phyloP scores from a whole-genome alignment of 2,329 filamentous ascomycete genomes.

The Monilinia aucupariae region DNA sequence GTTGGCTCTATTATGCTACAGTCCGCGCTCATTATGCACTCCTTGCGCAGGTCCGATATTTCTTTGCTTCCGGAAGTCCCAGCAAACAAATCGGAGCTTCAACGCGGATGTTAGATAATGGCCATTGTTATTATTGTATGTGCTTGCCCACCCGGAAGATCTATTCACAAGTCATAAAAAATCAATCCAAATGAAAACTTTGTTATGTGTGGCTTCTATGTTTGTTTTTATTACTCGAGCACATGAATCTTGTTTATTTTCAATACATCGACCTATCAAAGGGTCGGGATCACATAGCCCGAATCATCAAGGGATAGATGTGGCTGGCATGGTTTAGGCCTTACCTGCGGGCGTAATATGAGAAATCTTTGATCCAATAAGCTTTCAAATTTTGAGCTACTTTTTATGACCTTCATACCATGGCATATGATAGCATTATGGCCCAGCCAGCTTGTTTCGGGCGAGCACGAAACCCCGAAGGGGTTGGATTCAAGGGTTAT shows the following conservation, averaged over 20 bases:
- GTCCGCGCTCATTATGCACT: neutral
- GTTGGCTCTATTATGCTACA: neutral
- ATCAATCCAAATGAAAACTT: neutral
- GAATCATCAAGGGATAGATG: slow-evolving; percentile 3
- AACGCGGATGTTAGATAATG: neutral
- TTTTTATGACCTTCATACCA: neutral
- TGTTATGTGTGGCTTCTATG: neutral
- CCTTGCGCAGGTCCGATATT: slow-evolving; percentile 3
- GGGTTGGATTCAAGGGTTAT: slow-evolving; percentile 11
- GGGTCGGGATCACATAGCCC: neutral
- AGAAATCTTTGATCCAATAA: slow-evolving; percentile 6
- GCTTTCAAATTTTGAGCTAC: neutral
- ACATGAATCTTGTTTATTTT: slow-evolving; percentile 1
- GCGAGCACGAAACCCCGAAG: neutral
- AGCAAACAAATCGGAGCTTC: neutral
- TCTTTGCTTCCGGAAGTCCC: neutral
- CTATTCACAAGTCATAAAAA: neutral
- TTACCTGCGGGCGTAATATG: slow-evolving; percentile 11
- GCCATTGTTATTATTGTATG: neutral
- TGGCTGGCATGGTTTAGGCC: slow-evolving; percentile 11
- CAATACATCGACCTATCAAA: neutral
- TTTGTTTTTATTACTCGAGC: neutral
- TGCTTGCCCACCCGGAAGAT: neutral
- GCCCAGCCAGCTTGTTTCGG: slow-evolving; percentile 11
- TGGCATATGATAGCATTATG: slow-evolving; percentile 10